phyloP scores from a whole-genome alignment of 805 yeast genomes.

The Wickerhamiella shivajii region DNA sequence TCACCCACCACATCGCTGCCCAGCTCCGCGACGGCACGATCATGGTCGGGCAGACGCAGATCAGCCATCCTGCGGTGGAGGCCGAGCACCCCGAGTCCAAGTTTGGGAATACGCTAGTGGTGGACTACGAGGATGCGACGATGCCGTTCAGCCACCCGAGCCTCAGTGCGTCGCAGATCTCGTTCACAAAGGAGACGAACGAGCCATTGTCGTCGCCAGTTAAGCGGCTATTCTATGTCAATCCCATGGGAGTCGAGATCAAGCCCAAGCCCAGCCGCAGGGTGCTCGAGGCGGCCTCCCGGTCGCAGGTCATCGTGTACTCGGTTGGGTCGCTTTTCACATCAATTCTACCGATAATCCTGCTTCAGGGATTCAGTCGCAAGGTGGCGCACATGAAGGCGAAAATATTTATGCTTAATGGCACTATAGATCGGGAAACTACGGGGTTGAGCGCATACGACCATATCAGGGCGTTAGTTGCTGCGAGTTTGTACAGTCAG shows the following conservation, averaged over 20 bases:
- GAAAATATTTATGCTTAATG: slow-evolving; percentile 52
- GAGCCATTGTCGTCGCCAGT: slow-evolving; percentile 64
- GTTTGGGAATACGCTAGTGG: not conserved
- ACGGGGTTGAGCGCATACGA: slow-evolving; percentile 46
- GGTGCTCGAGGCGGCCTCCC: slow-evolving; percentile 36
- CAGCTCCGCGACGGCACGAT: slow-evolving; percentile 49
- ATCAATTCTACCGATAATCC: slow-evolving; percentile 63
- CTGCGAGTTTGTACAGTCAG: slow-evolving; percentile 40
- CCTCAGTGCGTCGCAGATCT: slow-evolving; percentile 55
- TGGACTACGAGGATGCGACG: slow-evolving; percentile 37
- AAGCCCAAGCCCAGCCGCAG: slow-evolving; percentile 57
- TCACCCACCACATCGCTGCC: slow-evolving; percentile 78
- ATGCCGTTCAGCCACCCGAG: slow-evolving; percentile 70
- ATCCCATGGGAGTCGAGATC: slow-evolving; percentile 78
- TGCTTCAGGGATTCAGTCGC: slow-evolving; percentile 48
- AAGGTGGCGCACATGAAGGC: slow-evolving; percentile 22
- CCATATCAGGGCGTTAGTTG: slow-evolving; percentile 40
- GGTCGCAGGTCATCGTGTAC: slow-evolving; percentile 44
- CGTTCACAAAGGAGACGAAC: slow-evolving; percentile 45
- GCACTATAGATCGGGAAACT: slow-evolving; percentile 69
- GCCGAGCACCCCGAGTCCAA: not conserved
- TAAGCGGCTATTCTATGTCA: slow-evolving; percentile 58
- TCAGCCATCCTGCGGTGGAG: slow-evolving; percentile 57
- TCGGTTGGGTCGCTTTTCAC: slow-evolving; percentile 87
- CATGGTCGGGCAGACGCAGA: slow-evolving; percentile 84